Base-by-base conservation (phyloP, 768 basidiomycete genomes). In the Terana coerulea region DNA sequence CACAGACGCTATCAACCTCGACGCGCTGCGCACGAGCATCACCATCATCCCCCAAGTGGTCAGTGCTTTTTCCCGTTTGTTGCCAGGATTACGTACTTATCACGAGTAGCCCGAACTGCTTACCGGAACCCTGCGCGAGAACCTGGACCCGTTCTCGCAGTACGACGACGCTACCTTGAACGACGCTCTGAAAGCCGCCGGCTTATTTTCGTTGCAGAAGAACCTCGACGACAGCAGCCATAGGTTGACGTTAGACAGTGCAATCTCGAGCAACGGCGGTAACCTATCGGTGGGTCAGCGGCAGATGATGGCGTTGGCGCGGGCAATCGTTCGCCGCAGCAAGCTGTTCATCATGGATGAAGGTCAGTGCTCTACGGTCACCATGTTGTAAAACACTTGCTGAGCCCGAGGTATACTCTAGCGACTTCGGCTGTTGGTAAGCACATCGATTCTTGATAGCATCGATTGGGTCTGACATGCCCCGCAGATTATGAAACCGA, bases 11-110 rank as follows among this genome's bases (percentile, higher is more conserved):
- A 63, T 83, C 61, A 83, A 82, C 61, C 64, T 83, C 1, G 72
- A 81, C 39, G 74, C 72, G 5, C 67, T 84, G 7, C 67, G 82
- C 8, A 70, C 73, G 0, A 72, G 72, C 48, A 74, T 83, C 47
- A 83, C 81, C 30, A 79, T 81, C 61, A 82, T 83, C 28, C 81
- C 81, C 1, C 81, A 83, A 59, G 61, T 70, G 36, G 78, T 79
- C 54, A 60, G 76, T 53, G 15, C 15, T 2, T 22, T 22, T 3
- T 31, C 30, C n/a, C 11, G 12, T 9, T 5, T 72, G 42, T 21
- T 33, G 12, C 19, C 11, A 11, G 14, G 28, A 10, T 21, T 14
- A 14, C 45, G 21, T 22, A 46, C 44, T 3, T 11, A 31, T 15
- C 22, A 40, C 33, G 5, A 11, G 15, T 50, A 74, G 70, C 76